Base-by-base conservation (phyloP, 2,329 filamentous ascomycete species). In the Verticillium nonalfalfae region DNA sequence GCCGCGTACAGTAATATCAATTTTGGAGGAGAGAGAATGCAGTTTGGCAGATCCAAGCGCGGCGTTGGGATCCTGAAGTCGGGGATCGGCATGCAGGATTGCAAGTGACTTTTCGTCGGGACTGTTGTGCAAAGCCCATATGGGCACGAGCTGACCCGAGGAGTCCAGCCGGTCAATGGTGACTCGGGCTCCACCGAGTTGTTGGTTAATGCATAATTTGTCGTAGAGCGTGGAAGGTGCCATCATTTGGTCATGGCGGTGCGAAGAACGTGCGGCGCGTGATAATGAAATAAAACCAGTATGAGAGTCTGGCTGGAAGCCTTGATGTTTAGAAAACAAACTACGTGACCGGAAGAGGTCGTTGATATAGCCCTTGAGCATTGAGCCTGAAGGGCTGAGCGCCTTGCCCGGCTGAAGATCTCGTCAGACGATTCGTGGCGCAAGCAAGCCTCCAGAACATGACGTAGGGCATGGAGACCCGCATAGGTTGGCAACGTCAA, bases 121-220 rank as follows among this genome's bases (percentile, higher is more conserved):
- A 18, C 38, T 50, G 36, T 59, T 40, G n/a, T 55, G 52, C n/a
- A 59, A 13, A 7, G 35, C 38, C 60, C 60, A 61, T 13, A 59
- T 18, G 31, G 60, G 57, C 1, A 56, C 26, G 15, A n/a, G n/a
- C 4, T 38, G 50, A 15, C 57, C 57, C 13, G 35, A 18, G 31
- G 38, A 36, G 34, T 61, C 60, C n/a, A 56, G 7, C n/a, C 60
- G 60, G 33, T 61, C 57, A n/a, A 61, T 57, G 5, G 60, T 61
- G 11, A 33, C 11, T 15, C 39, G 50, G 4, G 55, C 38, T 9
- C 60, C 57, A 38, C 35, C 52, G 26, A 39, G 34, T 4, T n/a
- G 26, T 9, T 59, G 54, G 52, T 13, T 56, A 52, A 61, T 33
- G 33, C 33, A 36, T 3, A 61, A 52, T 26, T 56, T 56, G n/a